These are phyloP conservation scores for Rhizophora apiculata DNA, from an alignment of 345 rosid genomes.

Conservation along the genomic window DNA sequence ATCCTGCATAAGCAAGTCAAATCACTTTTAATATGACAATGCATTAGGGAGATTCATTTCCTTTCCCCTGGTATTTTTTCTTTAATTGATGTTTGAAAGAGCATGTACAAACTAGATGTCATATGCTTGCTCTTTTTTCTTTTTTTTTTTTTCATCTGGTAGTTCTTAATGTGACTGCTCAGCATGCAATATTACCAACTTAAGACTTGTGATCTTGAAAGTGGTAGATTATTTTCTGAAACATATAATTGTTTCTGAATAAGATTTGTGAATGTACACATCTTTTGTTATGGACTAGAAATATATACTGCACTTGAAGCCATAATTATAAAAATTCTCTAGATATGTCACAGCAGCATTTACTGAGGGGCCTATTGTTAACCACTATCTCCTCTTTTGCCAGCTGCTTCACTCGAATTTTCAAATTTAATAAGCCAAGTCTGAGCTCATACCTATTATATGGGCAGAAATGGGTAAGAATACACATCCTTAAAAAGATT, in stretches of 20 bases:
- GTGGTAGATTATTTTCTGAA: neutral
- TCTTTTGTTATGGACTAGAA: neutral
- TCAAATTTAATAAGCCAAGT: slow-evolving; percentile 71
- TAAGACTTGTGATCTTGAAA: neutral
- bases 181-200: too few relatives aligned
- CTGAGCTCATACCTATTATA: slow-evolving; percentile 47
- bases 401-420: slow-evolving; percentile 84
- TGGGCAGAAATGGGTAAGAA: slow-evolving; percentile 83
- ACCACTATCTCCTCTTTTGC: slow-evolving; percentile 7
- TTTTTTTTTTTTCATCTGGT: too few relatives aligned
- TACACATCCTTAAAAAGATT: neutral
- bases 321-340: neutral
- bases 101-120: too few relatives aligned
- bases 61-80: neutral
- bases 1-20: neutral
- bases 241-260: neutral
- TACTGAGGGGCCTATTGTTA: slow-evolving; percentile 3
- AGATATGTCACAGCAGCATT: neutral
- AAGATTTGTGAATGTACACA: neutral
- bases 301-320: neutral
- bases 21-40: neutral
- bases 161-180: too few relatives aligned
- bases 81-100: too few relatives aligned
- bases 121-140: too few relatives aligned
- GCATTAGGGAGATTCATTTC: neutral